Base-by-base conservation (phyloP, 257 asterid species). In the Plantago elongata region DNA sequence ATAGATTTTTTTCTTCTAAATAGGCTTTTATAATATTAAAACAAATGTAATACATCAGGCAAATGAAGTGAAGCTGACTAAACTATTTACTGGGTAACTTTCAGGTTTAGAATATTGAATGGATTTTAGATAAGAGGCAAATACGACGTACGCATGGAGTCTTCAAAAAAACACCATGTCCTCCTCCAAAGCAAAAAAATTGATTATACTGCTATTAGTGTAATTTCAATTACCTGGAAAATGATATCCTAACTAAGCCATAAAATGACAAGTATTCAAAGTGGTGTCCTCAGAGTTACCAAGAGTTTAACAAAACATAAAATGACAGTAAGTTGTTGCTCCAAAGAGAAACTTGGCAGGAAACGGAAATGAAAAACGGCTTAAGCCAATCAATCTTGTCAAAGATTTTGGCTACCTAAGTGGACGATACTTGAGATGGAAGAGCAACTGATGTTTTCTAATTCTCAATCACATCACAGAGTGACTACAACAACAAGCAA, bases 161-260 rank as follows among this genome's bases (percentile, higher is more conserved):
- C 13, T 10, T 30, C 45, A 5, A 12, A 46, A 59, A 44, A 38
- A 59, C 13, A 45, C 54, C 10, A 40, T 16, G 42, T 13, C 30
- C 38, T 57, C 11, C 50, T 66, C 18, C 16, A 56, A 64, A 66
- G 50, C 10, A 43, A 66, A 57, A 52, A 14, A 55, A 13, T 9
- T 1, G 8, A 22, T 8, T 5, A 30, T 46, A 37, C 14, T 42
- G 37, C 14, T 13, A 57, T 8, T 45, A 13, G 12, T 13, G 43
- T 57, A n/a, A 37, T 58, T 9, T 13, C 4, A 29, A 13, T 40
- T 5, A 58, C 22, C 7, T 22, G 12, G 50, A 40, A 58, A 58
- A 15, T 15, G n/a, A 13, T 57, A 57, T n/a, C 9, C 12, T 56
- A 51, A 12, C 57, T 37, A 29, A 30, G 60, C 61, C n/a, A n/a